Base-by-base conservation (phyloP, 2,329 filamentous ascomycete genomes). In the Furcasterigmium furcatum region DNA sequence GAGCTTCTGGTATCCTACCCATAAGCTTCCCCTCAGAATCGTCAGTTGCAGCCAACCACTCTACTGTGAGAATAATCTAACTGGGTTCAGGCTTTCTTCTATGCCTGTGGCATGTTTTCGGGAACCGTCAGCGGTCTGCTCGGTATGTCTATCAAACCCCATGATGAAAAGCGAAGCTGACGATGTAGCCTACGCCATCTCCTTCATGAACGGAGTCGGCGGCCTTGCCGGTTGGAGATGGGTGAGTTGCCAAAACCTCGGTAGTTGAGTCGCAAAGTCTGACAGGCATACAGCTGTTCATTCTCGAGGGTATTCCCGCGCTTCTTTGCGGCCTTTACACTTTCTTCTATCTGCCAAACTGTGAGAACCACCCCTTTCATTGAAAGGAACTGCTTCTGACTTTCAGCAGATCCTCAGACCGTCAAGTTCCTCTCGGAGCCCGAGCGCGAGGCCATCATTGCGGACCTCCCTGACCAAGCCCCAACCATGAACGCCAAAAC, bases 1-100 rank as follows among this genome's bases (percentile, higher is more conserved):
- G 13, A 58, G 55, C 52, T 47, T 65, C 46, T 64, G 62, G 62
- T 65, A 62, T 46, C 59, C 61, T 0, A 56, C 61, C 5, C 52
- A 62, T 2, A 56, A 53, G 35, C 55, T 63, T 8, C 50, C 62
- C 3, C 52, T 65, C 1, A 51, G 63, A 6, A 64, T 66, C 18
- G 57, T 55, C 24, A 30, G 53, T 30, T 2, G 12, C 30, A n/a
- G n/a, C n/a, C n/a, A n/a, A n/a, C n/a, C n/a, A n/a, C n/a, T n/a
- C n/a, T n/a, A n/a, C n/a, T n/a, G n/a, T n/a, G n/a, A n/a, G n/a
- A 21, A 12, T 4, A 7, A 14, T 14, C 41, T 49, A n/a, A 50
- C 25, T 5, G 2, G 4, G 2, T 4, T 0, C 14, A 58, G 55
- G 60, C 59, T 2, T 59, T 65, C 48, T 60, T 64, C 35, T 63